Conservation (phyloP, 108 stramenopile species). For the Pseudonitzschia delicatissima region DNA sequence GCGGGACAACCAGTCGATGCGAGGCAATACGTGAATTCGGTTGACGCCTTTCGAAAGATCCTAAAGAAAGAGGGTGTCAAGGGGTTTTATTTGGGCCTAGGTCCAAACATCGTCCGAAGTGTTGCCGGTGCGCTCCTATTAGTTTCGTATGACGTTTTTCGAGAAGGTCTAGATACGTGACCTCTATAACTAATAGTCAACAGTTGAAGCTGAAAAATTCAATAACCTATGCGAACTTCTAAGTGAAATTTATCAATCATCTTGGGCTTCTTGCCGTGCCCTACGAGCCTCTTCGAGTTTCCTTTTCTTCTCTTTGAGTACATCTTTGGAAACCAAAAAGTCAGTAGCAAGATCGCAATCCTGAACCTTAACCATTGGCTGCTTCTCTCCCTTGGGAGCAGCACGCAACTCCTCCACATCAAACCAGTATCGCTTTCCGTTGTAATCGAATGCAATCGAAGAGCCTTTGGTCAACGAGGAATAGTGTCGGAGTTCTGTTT, state of each 20-base stretch:
- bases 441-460: constrained; percentile 86
- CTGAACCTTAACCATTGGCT: constrained; percentile 74
- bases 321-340: constrained; percentile 76
- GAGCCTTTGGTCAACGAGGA: constrained; percentile 70
- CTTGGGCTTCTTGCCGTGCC: constrained; percentile 1
- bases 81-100: constrained; percentile 79
- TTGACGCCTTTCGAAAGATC: constrained; percentile 64
- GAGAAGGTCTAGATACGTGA: not conserved
- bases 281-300: constrained; percentile 8
- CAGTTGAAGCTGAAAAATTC: not conserved
- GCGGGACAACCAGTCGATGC: constrained; percentile 49
- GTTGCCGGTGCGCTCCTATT: constrained; percentile 79
- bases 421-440: constrained; percentile 77
- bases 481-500: constrained; percentile 90
- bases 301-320: constrained; percentile 16
- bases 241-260: not conserved
- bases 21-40: constrained; percentile 54
- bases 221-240: not conserved
- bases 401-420: constrained; percentile 85
- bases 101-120: constrained; percentile 76
- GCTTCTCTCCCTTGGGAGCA: constrained; percentile 80
- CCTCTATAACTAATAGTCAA: not conserved
- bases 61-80: constrained; percentile 56
- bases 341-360: constrained; percentile 88
- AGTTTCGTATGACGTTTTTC: constrained; percentile 69